Base-by-base conservation (phyloP, 164 flowering plant species). In the Vitis labrusca region DNA sequence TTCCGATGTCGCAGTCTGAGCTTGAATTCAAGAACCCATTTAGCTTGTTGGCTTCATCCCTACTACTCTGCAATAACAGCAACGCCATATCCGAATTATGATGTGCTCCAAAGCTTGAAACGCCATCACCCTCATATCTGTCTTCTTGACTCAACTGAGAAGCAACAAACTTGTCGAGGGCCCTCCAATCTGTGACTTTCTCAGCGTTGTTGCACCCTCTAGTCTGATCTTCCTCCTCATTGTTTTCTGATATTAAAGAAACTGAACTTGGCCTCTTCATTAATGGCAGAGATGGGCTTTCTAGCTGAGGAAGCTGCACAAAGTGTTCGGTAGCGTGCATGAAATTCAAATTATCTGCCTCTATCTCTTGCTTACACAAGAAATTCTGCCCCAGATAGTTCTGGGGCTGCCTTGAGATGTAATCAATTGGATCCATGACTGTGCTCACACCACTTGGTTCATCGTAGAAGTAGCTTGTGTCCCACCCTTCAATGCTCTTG, bases 141-240 rank as follows among this genome's bases (percentile, higher is more conserved):
- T 85, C 85, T 67, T 81, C 92, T n/a, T 93, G 97, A 65, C 98
- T 91, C 84, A 91, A 60, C 71, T 94, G 98, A 14, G 98, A 91
- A 11, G 99, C 99, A 19, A 92, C 97, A 78, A 94, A 88, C 87
- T 84, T 91, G 77, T 94, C 99, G 10, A 94, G 86, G 10, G 84
- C 89, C 68, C 97, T 89, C 99, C 99, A 94, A 70, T 91, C 97
- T 1, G 91, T 86, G 76, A 90, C 91, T 70, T 84, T 84, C 72
- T 81, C 58, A 1, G 44, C 56, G 50, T 50, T 72, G 55, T 50
- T 71, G 59, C 52, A 51, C 53, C 59, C 62, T 68, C 71, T 67
- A 5, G 6, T 49, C 23, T 57, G 61, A 1, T 76, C 74, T 17
- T 82, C 74, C 17, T 75, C 77, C n/a, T 81, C 70, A 23, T 70